phyloP scores from a whole-genome alignment of 768 basidiomycete genomes.

The Asterophora lycoperdoides region DNA sequence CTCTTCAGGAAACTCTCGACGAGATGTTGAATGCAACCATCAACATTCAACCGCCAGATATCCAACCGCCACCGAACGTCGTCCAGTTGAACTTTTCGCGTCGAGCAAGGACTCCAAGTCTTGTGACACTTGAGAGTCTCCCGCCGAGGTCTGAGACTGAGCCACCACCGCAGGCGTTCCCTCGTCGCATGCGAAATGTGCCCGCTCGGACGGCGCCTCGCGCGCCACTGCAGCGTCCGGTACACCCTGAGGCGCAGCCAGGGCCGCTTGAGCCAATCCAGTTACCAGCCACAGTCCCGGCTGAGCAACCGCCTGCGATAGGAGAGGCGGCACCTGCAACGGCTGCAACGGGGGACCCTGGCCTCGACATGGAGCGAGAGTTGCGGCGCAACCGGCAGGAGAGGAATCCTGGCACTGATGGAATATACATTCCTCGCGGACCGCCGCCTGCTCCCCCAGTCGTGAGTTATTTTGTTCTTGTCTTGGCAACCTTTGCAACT shows the following conservation, averaged over 20 bases:
- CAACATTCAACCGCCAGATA: constrained; percentile 32
- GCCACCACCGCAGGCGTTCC: constrained; percentile 15
- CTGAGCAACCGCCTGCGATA: not conserved
- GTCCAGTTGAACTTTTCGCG: constrained; percentile 46
- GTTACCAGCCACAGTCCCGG: not conserved
- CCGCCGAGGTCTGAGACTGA: constrained; percentile 27
- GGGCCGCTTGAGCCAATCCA: not conserved
- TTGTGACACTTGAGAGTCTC: constrained; percentile 26
- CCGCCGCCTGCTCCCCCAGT: constrained; percentile 19
- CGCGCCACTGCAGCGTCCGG: not conserved
- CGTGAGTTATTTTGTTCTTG: constrained; percentile 1
- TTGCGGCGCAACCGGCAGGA: not conserved
- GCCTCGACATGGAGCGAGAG: constrained; percentile 7
- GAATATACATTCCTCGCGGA: not conserved
- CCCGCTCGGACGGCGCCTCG: constrained; percentile 1
- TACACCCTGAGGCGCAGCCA: not conserved
- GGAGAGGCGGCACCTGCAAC: too few relatives aligned
- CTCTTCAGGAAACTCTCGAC: constrained; percentile 57
- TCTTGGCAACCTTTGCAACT: not conserved
- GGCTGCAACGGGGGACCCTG: not conserved
- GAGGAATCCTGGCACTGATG: constrained; percentile 3
- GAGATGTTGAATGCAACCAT: constrained; percentile 52
- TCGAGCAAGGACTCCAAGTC: constrained; percentile 32
- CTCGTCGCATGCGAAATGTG: not conserved
- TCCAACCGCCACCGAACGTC: constrained; percentile 50